phyloP scores from a whole-genome alignment of 2,329 filamentous ascomycete genomes.

The Alternaria infectoria region DNA sequence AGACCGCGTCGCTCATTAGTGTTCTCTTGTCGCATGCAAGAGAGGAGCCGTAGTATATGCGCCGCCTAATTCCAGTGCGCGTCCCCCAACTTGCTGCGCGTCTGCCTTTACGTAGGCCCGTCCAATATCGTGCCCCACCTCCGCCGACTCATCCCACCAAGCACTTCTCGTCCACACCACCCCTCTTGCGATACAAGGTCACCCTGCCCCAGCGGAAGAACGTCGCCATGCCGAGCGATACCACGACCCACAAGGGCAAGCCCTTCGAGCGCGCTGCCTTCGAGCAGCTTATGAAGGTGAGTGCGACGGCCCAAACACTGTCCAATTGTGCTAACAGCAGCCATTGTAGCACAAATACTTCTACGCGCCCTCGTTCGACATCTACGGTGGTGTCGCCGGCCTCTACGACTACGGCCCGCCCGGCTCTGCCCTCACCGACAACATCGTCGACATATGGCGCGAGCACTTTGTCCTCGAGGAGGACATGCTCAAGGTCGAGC shows the following conservation, averaged over 20 bases:
- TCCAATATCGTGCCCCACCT: slow-evolving; percentile 43
- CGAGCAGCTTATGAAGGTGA: slow-evolving; percentile 84
- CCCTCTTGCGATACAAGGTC: slow-evolving; percentile 34
- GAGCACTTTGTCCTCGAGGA: slow-evolving; percentile 94
- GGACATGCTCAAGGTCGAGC: slow-evolving; percentile 95
- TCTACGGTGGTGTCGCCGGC: slow-evolving; percentile 86
- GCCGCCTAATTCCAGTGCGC: slow-evolving; percentile 48
- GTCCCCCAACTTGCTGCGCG: slow-evolving; percentile 38
- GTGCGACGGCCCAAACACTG: slow-evolving; percentile 53
- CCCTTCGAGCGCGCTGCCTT: slow-evolving; percentile 82
- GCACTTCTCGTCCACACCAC: slow-evolving; percentile 44
- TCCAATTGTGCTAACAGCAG: slow-evolving; percentile 31
- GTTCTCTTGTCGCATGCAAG: slow-evolving; percentile 31
- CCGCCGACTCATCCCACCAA: slow-evolving; percentile 37
- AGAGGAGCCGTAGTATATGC: slow-evolving; percentile 39
- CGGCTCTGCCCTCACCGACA: slow-evolving; percentile 83
- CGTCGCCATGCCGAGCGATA: slow-evolving; percentile 39
- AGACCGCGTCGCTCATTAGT: slow-evolving; percentile 19
- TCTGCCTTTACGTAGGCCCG: slow-evolving; percentile 28
- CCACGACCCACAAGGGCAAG: slow-evolving; percentile 74
- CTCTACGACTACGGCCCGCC: slow-evolving; percentile 95
- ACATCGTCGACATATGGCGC: slow-evolving; percentile 87
- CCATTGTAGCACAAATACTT: slow-evolving; percentile 60
- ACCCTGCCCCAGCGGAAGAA: slow-evolving; percentile 35
- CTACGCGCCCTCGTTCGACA: slow-evolving; percentile 94